phyloP scores from a whole-genome alignment of 192 early-diverging fungal species.

The Geranomyces michiganensis region DNA sequence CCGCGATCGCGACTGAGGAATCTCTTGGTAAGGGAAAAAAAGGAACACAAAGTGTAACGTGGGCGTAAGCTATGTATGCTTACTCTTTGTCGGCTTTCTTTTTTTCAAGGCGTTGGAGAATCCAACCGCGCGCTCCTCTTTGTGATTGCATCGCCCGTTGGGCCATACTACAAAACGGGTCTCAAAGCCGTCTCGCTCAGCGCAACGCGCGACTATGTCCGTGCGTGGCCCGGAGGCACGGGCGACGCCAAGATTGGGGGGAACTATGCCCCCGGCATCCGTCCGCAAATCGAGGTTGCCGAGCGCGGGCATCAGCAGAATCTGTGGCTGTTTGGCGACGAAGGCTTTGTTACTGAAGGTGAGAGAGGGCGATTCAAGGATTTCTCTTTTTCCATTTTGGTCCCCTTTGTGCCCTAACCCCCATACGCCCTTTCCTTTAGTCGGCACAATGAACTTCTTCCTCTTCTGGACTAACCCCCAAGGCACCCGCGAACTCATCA shows the following conservation, averaged over 20 bases:
- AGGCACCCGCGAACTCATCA: slow-evolving; percentile 83
- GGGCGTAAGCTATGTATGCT: neutral
- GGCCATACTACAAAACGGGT: slow-evolving; percentile 95
- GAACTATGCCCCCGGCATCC: slow-evolving; percentile 83
- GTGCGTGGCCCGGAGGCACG: slow-evolving; percentile 95
- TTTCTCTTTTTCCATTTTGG: neutral
- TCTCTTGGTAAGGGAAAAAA: slow-evolving; percentile 37
- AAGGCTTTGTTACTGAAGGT: slow-evolving; percentile 84
- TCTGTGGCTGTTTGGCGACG: slow-evolving; percentile 90
- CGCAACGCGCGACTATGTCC: slow-evolving; percentile 82
- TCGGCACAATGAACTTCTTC: slow-evolving; percentile 98
- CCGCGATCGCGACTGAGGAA: slow-evolving; percentile 88
- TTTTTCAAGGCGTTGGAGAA: slow-evolving; percentile 74
- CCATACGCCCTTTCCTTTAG: slow-evolving; percentile 43
- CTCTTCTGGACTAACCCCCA: slow-evolving; percentile 81
- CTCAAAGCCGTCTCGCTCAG: slow-evolving; percentile 85
- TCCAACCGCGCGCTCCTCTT: slow-evolving; percentile 80
- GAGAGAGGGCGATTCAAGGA: neutral
- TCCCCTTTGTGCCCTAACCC: neutral
- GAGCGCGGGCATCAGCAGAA: slow-evolving; percentile 90
- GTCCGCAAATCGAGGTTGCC: slow-evolving; percentile 83
- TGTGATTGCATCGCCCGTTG: slow-evolving; percentile 89
- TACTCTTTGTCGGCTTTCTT: neutral
- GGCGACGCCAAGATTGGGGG: slow-evolving; percentile 91
- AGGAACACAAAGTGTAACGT: neutral